Conservation (phyloP, 768 basidiomycete genomes). For the Candolleomyces eurysporus region DNA sequence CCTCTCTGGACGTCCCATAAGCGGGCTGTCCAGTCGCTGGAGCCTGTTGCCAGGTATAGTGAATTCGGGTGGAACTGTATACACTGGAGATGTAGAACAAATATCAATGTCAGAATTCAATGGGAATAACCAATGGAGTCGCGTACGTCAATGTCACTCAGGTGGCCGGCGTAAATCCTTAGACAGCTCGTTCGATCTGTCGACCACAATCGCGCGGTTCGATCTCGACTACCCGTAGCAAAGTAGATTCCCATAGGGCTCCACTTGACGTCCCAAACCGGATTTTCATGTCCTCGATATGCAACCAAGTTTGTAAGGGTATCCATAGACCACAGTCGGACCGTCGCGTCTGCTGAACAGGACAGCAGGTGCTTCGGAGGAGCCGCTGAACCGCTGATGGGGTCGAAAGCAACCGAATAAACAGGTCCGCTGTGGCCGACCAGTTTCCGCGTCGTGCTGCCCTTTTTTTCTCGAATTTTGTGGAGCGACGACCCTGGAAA, state of each 20-base stretch:
- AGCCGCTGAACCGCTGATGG: constrained; percentile 79
- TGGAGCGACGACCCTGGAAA: constrained; percentile 53
- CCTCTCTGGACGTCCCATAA: constrained; percentile 99
- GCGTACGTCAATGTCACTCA: constrained; percentile 96
- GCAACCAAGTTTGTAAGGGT: constrained; percentile 92
- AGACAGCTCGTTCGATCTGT: constrained; percentile 86
- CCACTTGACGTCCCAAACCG: constrained; percentile 99
- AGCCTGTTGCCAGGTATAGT: constrained; percentile 94
- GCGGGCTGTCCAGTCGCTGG: constrained; percentile 93
- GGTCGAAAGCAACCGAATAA: constrained; percentile 92
- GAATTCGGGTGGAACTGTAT: constrained; percentile 97
- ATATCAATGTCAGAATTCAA: constrained; percentile 1
- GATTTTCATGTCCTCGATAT: constrained; percentile 94
- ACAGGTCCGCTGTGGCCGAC: constrained; percentile 97
- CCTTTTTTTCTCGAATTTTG: constrained; percentile 77
- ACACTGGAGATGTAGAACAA: constrained; percentile 51
- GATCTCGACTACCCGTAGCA: constrained; percentile 90
- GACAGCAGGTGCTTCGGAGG: constrained; percentile 89
- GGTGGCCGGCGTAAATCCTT: constrained; percentile 91
- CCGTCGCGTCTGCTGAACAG: constrained; percentile 87
- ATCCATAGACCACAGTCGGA: constrained; percentile 93
- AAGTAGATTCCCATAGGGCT: constrained; percentile 98
- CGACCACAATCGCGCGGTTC: constrained; percentile 94
- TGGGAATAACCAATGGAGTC: not conserved
- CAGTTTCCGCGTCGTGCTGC: constrained; percentile 86